Base-by-base conservation (phyloP, 2,329 filamentous ascomycete species). In the Xylaria sp. region DNA sequence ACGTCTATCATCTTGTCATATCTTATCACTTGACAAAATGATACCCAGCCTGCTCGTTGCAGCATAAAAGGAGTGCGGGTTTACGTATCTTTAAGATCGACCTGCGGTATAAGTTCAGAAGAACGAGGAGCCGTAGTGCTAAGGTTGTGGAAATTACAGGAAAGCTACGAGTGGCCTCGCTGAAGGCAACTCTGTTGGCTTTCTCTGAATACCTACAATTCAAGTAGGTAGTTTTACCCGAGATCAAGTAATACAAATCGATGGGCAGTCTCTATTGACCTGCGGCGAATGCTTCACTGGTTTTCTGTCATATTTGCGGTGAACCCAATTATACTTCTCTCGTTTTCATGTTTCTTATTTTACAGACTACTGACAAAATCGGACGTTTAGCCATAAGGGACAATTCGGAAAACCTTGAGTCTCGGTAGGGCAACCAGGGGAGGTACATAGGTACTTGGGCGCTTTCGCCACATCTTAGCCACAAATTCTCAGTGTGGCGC, bases 401-500 rank as follows among this genome's bases (percentile, higher is more conserved):
- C 3, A 3, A 3, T 28, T 28, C 28, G 28, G 28, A 2, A 28
- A 28, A 28, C 28, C 28, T 28, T 6, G 25, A 25, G 25, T 25
- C 25, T 25, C 25, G 25, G 25, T 25, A 25, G 2, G 25, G 25
- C 25, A 3, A 25, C 28, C 28, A 28, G 28, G 28, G 28, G 28
- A 2, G 28, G 28, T 28, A 28, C 28, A 1, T 28, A 28, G 28
- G 28, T 28, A 28, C 28, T 28, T 28, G 28, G 13, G 9, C 73
- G 70, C 65, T 74, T 51, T 76, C 69, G 74, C 74, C 74, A 76
- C 70, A 69, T 8, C 41, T 28, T 18, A 48, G 55, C 39, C 34
- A n/a, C 2, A 34, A n/a, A 56, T 37, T 44, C 44, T n/a, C 9
- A 10, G 13, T 71, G 70, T 70, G 70, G 70, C 68, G 61, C 68